Evolutionary conservation across 305 asterid genomes (phyloP), one percentile per base, ranked within the genome.

Genomic region (Stenogyne calaminthoides): DNA sequence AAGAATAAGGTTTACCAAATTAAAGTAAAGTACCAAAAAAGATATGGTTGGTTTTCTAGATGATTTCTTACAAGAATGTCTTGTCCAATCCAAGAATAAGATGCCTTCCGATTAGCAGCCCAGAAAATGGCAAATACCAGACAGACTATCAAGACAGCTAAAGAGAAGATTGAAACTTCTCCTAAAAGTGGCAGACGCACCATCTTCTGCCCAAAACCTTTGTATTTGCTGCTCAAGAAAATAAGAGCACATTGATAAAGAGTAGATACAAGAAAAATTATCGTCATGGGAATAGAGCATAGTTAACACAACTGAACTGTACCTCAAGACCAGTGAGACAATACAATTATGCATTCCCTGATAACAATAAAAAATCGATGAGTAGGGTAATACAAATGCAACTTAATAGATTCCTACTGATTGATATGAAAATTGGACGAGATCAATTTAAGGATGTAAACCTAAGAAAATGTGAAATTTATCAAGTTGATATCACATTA

Each of bases 311-410:
- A 51, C 70, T 51, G 62, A 76, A 64, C 27, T 74, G 59, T 86
- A 95, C 99, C 99, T 91, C 78, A 73, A 69, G 42, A 85, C 72
- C 82, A 95, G 86, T 62, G 99, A 85, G 44, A 92, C 96, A 74
- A 95, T 86, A 77, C 93, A 88, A 84, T 77, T 82, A 81, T 95
- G 99, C 97, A 95, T 84, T 78, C 99, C 99, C 99, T 95, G 97
- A 75, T 70, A 79, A 80, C 60, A 72, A 82, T 76, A 81, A 71
- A 29, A 27, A 69, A 70, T 16, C 47, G 63, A 77, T 78, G 66
- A 83, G 83, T 62, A 67, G 42, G 71, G 10, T 52, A 40, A 16
- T 54, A 47, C 18, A 32, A 20, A 52, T 32, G 51, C 64, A 64
- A 56, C 62, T 32, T 66, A 51, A 37, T 37, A 11, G 59, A 37